Conservation (phyloP, 345 rosid species). For the Gossypium thurberi region DNA sequence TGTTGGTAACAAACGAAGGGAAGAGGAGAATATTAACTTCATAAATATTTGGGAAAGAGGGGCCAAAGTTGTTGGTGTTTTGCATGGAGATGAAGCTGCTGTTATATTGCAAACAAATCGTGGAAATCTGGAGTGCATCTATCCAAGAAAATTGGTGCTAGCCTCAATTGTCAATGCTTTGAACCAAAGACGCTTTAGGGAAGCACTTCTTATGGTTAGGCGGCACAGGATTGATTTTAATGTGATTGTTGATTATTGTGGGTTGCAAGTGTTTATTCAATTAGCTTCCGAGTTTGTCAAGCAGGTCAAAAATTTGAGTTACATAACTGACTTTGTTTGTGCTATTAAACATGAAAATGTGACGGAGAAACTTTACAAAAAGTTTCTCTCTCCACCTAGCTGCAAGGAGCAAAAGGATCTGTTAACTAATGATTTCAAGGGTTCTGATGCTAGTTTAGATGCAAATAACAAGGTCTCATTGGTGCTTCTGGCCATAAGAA, state of each 20-base stretch:
- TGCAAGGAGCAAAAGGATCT: slow-evolving; percentile 34
- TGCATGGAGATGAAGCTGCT: slow-evolving; percentile 89
- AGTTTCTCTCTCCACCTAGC: slow-evolving; percentile 34
- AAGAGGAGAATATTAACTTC: slow-evolving; percentile 51
- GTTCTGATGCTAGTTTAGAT: slow-evolving; percentile 21
- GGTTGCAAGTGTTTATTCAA: slow-evolving; percentile 72
- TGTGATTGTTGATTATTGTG: slow-evolving; percentile 69
- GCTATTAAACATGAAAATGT: slow-evolving; percentile 73
- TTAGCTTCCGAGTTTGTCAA: slow-evolving; percentile 74
- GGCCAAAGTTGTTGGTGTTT: slow-evolving; percentile 72
- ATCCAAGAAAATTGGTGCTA: slow-evolving; percentile 87
- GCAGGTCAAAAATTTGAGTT: slow-evolving; percentile 73
- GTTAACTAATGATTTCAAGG: slow-evolving; percentile 27
- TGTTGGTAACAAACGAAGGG: slow-evolving; percentile 41
- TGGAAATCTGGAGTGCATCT: slow-evolving; percentile 84
- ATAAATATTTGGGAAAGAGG: slow-evolving; percentile 89
- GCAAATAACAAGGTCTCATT: slow-evolving; percentile 60
- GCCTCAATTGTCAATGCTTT: slow-evolving; percentile 71
- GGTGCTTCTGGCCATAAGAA: slow-evolving; percentile 75
- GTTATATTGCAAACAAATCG: slow-evolving; percentile 76
- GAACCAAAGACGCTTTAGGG: slow-evolving; percentile 57
- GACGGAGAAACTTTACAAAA: slow-evolving; percentile 62
- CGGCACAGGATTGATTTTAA: slow-evolving; percentile 93
- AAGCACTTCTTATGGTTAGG: slow-evolving; percentile 88
- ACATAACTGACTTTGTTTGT: slow-evolving; percentile 88